phyloP scores from a whole-genome alignment of 2,329 filamentous ascomycete genomes.

The Diaporthe ampelina region DNA sequence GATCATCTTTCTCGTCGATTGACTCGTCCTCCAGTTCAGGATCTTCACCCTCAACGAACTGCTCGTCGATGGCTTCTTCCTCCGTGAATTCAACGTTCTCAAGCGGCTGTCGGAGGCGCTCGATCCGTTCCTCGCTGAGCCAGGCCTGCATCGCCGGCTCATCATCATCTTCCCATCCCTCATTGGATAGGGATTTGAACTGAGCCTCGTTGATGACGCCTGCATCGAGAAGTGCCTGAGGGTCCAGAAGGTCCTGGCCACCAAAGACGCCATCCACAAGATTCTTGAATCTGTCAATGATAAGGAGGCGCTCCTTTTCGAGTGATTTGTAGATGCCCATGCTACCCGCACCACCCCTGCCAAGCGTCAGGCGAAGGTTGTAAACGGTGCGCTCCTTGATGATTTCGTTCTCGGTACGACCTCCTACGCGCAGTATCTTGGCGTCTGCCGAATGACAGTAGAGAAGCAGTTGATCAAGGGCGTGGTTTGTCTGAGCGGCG shows the following conservation, averaged over 20 bases:
- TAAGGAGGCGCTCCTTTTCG: slow-evolving; percentile 48
- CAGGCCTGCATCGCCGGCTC: slow-evolving; percentile 53
- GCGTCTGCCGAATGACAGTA: slow-evolving; percentile 67
- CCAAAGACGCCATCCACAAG: slow-evolving; percentile 57
- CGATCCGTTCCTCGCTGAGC: slow-evolving; percentile 69
- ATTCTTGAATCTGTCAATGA: slow-evolving; percentile 54
- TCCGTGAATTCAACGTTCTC: slow-evolving; percentile 33
- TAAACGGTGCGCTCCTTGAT: slow-evolving; percentile 78
- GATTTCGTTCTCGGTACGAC: slow-evolving; percentile 74
- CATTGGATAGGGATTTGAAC: slow-evolving; percentile 70
- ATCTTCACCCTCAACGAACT: slow-evolving; percentile 62
- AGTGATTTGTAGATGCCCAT: slow-evolving; percentile 45
- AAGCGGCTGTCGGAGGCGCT: slow-evolving; percentile 40
- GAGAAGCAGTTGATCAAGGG: slow-evolving; percentile 83
- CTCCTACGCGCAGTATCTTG: slow-evolving; percentile 74
- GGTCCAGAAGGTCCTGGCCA: slow-evolving; percentile 61
- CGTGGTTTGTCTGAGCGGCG: slow-evolving; percentile 91
- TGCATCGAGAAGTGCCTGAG: slow-evolving; percentile 65
- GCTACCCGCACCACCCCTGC: slow-evolving; percentile 43
- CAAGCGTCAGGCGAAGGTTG: slow-evolving; percentile 62
- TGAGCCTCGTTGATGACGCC: slow-evolving; percentile 75
- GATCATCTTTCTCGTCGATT: slow-evolving; percentile 52
- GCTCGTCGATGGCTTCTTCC: slow-evolving; percentile 69
- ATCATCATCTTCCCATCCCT: slow-evolving; percentile 52
- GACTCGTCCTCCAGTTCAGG: slow-evolving; percentile 52